Conservation (phyloP, 352 stramenopile species). For the Globisporangium nunn region DNA sequence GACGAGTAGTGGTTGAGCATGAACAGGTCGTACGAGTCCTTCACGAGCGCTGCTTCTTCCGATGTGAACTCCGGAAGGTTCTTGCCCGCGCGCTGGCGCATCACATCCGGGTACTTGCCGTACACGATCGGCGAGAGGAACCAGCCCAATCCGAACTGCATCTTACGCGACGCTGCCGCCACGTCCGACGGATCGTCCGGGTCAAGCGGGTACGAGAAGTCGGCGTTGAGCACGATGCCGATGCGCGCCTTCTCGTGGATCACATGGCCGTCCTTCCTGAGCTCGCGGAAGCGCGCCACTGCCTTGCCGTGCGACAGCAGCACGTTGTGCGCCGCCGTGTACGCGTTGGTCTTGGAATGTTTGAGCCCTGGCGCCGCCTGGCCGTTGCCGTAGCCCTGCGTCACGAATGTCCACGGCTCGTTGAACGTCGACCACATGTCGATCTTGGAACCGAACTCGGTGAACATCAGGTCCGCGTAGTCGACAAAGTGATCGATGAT, state of each 20-base stretch:
- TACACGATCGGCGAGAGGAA: constrained; percentile 87
- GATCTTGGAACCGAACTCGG: constrained; percentile 87
- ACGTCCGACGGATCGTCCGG: constrained; percentile 32
- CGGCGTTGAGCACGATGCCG: constrained; percentile 88
- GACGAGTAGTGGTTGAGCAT: constrained; percentile 9
- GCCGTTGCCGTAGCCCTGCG: constrained; percentile 82
- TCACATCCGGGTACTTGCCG: constrained; percentile 89
- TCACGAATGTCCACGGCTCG: constrained; percentile 88
- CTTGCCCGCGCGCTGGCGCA: constrained; percentile 73
- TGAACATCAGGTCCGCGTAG: constrained; percentile 89
- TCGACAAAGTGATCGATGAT: constrained; percentile 72
- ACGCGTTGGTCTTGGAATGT: constrained; percentile 34
- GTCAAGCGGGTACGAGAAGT: constrained; percentile 73
- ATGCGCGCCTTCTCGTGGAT: constrained; percentile 62
- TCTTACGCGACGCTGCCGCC: constrained; percentile 66
- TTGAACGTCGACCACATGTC: constrained; percentile 95
- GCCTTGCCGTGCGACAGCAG: constrained; percentile 86
- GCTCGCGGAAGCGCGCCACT: constrained; percentile 74
- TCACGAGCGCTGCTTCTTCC: constrained; percentile 76
- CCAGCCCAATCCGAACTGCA: constrained; percentile 90
- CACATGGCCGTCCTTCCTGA: constrained; percentile 37
- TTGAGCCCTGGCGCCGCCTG: constrained; percentile 24
- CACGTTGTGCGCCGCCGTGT: constrained; percentile 82
- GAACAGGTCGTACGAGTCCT: constrained; percentile 66
- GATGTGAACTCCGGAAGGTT: constrained; percentile 84